phyloP scores from a whole-genome alignment of 2,329 filamentous ascomycete species.

The Nigrospora osmanthi region DNA sequence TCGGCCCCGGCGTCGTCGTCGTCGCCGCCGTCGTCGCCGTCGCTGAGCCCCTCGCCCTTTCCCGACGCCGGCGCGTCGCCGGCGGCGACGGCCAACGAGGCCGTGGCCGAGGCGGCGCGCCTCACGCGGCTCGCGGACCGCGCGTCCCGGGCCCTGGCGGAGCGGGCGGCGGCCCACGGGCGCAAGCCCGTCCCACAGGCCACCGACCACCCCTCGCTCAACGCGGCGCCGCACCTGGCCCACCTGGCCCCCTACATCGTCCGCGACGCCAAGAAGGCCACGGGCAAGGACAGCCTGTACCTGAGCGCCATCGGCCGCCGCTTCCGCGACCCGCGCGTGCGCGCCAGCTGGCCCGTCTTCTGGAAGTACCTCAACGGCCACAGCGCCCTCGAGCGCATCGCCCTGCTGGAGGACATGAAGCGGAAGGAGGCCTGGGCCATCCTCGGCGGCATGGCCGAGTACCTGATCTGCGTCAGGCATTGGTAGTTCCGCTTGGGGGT shows the following conservation, averaged over 20 bases:
- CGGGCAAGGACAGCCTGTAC: conserved; percentile 69
- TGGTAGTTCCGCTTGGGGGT: conserved; percentile 44
- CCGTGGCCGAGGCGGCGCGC: conserved; percentile 53
- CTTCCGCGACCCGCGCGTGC: conserved; percentile 45
- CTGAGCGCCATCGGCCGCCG: conserved; percentile 50
- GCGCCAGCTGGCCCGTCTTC: conserved; percentile 64
- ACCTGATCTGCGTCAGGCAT: conserved; percentile 59
- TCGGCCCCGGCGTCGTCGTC: conserved; percentile 13
- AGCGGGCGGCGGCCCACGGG: conserved; percentile 47
- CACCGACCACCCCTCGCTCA: conserved; percentile 48
- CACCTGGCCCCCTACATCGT: conserved; percentile 60
- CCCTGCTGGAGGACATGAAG: conserved; percentile 79
- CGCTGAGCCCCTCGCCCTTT: conserved; percentile 9
- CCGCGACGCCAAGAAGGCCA: conserved; percentile 69
- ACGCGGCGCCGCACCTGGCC: conserved; percentile 48
- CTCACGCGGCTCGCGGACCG: conserved; percentile 50
- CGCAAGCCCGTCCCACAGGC: conserved; percentile 38
- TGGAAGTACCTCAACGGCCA: conserved; percentile 83
- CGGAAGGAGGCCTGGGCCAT: conserved; percentile 70
- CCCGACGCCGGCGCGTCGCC: conserved; percentile 10
- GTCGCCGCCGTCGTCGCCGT: conserved; percentile 10
- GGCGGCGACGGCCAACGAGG: conserved; percentile 30
- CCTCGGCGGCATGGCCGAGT: conserved; percentile 57
- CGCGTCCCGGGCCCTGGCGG: conserved; percentile 44
- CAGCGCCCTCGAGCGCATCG: conserved; percentile 78